Base-by-base conservation (phyloP, 257 asterid genomes). In the Nicotiana attenuata region DNA sequence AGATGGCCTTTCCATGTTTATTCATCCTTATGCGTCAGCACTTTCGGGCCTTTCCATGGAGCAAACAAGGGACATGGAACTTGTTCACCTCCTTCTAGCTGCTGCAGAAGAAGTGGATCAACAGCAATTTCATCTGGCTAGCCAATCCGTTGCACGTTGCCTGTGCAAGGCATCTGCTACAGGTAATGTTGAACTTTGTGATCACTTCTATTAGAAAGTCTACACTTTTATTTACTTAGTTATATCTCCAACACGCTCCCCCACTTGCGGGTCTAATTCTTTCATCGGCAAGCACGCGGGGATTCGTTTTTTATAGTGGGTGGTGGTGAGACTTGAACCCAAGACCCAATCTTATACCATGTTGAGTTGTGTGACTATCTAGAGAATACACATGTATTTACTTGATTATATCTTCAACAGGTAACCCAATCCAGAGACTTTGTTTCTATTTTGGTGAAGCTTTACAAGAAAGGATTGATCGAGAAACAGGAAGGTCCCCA, bases 401-500 rank as follows among this genome's bases (percentile, higher is more conserved):
- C 35, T 41, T 13, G 19, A 11, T 22, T 71, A 45, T 71, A 22
- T 71, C 33, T 71, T 22, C 14, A 71, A 69, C 86, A 0, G 97
- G 95, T 5, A 84, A 85, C 65, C 87, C 96, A 0, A 87, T 87
- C 41, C 96, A 91, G 85, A 92, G 97, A 38, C 61, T 93, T 1
- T 90, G 84, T 10, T 86, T 85, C 55, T 86, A 91, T 53, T 91
- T 93, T 26, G 84, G 91, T 2, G 89, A 84, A 84, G 92, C 94
- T 26, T 87, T 93, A 38, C 86, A 80, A 73, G 84, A 87, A 65
- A 90, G 85, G 83, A 76, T 92, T n/a, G 77, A 85, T 14, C 76
- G 81, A 52, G 90, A 84, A 81, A 71, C 88, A 1, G 90, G 89
- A 65, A 75, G 69, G 53, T 61, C 59, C 11, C 38, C 38, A 17